Base-by-base conservation (phyloP, 1,284 basidiomycete species). In the Amylostereum areolatum region DNA sequence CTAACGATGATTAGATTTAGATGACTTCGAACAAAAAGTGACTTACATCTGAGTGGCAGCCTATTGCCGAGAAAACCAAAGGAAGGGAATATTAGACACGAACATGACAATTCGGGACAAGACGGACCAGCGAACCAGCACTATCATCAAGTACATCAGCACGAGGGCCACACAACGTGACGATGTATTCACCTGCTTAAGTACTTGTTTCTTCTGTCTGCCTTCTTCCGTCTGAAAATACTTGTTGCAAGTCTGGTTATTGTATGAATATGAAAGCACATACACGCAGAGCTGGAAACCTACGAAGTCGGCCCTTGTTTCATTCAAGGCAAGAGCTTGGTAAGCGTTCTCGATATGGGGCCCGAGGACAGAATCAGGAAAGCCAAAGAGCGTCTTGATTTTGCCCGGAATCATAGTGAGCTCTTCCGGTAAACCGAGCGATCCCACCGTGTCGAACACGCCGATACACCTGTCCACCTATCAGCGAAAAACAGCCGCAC, bases 391-490 rank as follows among this genome's bases (percentile, higher is more conserved):
- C 7, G 66, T 68, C 49, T 63, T 62, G 51, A 76, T 59, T 55
- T 73, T 66, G 46, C 65, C 55, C 53, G 66, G 58, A 48, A 64
- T 61, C 36, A 71, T 59, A 2, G 73, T 72, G 8, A 87, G 57
- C 54, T 85, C 82, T 56, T 81, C 79, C 1, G 84, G 85, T 25
- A 87, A 61, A 8, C 83, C 85, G 30, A 85, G 61, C 18, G 81
- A 75, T 10, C 83, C 83, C 27, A 87, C 85, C 3, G 85, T 87
- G 58, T 87, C 84, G 57, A 82, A 87, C 12, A 87, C 82, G 2
- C 85, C 85, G 45, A 87, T 56, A 55, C 81, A 83, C 63, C 85
- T 87, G 48, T 18, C 25, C 31, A 44, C 12, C 32, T 30, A 18
- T 49, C 30, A 41, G 50, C 18, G 30, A 36, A 12, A 48, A 29